These are phyloP conservation scores for Ogataea pilisensis DNA, from an alignment of 805 yeast species.

Conservation along the genomic window DNA sequence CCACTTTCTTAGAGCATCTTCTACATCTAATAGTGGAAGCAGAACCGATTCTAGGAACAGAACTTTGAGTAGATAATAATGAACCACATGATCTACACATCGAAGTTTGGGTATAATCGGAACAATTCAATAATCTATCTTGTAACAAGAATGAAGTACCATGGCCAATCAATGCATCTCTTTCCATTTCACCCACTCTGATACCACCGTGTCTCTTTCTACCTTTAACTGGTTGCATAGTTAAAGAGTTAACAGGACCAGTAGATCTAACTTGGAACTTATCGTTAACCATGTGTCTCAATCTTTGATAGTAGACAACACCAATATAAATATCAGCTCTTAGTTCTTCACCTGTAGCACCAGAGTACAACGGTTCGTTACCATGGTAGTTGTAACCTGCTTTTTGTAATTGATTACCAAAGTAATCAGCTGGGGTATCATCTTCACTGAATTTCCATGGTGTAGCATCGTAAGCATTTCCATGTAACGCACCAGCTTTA, in stretches of 20 bases:
- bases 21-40: conserved; percentile 80
- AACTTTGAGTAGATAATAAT: conserved; percentile 78
- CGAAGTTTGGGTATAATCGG: conserved; percentile 90
- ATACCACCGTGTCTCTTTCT: conserved; percentile 99
- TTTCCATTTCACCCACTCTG: conserved; percentile 99
- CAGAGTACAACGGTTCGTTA: conserved; percentile 98
- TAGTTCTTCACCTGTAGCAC: conserved; percentile 96
- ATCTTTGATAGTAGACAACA: conserved; percentile 94
- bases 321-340: conserved; percentile 96
- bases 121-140: conserved; percentile 90
- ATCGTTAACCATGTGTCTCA: conserved; percentile 99
- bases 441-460: conserved; percentile 92
- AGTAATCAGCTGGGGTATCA: conserved; percentile 96
- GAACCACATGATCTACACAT: conserved; percentile 94
- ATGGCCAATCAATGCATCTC: conserved; percentile 98
- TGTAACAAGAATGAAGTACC: conserved; percentile 94
- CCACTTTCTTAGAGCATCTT: conserved; percentile 77
- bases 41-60: conserved; percentile 89
- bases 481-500: conserved; percentile 96
- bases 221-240: conserved; percentile 99
- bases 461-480: conserved; percentile 94
- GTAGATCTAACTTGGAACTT: conserved; percentile 99
- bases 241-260: conserved; percentile 94
- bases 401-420: conserved; percentile 82
- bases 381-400: conserved; percentile 98